Conservation (phyloP, 768 basidiomycete species). For the Nevesoporus exiguus region DNA sequence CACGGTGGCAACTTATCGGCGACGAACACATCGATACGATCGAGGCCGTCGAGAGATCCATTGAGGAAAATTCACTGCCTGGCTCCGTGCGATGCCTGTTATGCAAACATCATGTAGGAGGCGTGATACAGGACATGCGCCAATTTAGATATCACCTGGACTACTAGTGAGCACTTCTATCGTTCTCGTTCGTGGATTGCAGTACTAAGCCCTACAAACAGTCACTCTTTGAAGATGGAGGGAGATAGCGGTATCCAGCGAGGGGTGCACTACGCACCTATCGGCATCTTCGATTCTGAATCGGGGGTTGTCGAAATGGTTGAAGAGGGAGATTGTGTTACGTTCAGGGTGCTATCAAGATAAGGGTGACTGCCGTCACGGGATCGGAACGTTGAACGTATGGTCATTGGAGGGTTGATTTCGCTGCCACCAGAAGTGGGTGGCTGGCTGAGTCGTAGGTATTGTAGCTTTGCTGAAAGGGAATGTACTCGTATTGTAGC, state of each 20-base stretch:
- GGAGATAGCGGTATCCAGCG: not conserved
- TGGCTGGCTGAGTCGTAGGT: too few species aligned
- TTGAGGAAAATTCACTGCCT: not conserved
- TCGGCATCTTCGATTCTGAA: not conserved
- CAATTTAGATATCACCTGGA: not conserved
- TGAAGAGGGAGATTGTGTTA: not conserved
- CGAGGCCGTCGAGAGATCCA: not conserved
- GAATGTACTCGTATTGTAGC: too few species aligned
- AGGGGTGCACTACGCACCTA: not conserved
- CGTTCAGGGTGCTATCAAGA: not conserved
- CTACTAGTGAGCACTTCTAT: not conserved
- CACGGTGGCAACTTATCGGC: constrained; percentile 4
- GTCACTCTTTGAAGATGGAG: not conserved
- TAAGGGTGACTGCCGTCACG: not conserved
- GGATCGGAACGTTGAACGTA: not conserved
- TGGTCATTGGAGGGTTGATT: not conserved
- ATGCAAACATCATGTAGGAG: constrained; percentile 1
- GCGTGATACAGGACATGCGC: not conserved
- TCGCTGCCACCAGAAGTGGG: too few species aligned
- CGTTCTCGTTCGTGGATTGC: too few species aligned
- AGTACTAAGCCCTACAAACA: not conserved
- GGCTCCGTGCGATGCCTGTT: not conserved
- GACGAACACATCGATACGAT: constrained; percentile 1
- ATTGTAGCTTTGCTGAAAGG: too few species aligned
- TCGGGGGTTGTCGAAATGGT: not conserved